These are phyloP conservation scores for Ceratobasidium sp. DNA, from an alignment of 1,284 basidiomycete species.

Conservation along the genomic window DNA sequence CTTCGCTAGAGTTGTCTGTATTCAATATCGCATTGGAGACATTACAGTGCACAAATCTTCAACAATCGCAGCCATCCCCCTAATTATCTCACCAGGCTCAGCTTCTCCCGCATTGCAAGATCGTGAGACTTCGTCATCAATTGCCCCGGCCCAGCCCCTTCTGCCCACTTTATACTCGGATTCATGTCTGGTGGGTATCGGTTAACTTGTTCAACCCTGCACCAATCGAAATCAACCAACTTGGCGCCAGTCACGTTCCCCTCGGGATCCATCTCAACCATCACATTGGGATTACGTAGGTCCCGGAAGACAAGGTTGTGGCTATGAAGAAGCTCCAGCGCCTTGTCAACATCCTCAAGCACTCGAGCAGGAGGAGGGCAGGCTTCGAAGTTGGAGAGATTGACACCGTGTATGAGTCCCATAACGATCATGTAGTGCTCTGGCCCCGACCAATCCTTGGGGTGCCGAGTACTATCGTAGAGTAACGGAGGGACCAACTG, in stretches of 20 bases:
- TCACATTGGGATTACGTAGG: constrained; percentile 26
- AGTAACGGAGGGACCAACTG: constrained; percentile 39
- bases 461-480: neutral
- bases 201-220: neutral
- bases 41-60: too few species aligned
- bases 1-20: too few species aligned
- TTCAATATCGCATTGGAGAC: too few species aligned
- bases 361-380: neutral
- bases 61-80: too few species aligned
- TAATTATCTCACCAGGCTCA: too few species aligned
- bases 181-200: constrained; percentile 12
- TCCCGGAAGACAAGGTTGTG: constrained; percentile 29
- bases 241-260: neutral
- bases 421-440: constrained; percentile 30
- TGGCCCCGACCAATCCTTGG: neutral
- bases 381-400: neutral
- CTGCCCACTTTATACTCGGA: neutral
- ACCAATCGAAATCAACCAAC: constrained; percentile 39
- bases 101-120: neutral
- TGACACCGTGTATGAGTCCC: neutral
- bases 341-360: neutral
- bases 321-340: constrained; percentile 12
- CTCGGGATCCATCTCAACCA: neutral
- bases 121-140: constrained; percentile 4
- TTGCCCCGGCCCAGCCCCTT: neutral